phyloP scores from a whole-genome alignment of 441 rosid species.

The Pelargonium exstipulatum region DNA sequence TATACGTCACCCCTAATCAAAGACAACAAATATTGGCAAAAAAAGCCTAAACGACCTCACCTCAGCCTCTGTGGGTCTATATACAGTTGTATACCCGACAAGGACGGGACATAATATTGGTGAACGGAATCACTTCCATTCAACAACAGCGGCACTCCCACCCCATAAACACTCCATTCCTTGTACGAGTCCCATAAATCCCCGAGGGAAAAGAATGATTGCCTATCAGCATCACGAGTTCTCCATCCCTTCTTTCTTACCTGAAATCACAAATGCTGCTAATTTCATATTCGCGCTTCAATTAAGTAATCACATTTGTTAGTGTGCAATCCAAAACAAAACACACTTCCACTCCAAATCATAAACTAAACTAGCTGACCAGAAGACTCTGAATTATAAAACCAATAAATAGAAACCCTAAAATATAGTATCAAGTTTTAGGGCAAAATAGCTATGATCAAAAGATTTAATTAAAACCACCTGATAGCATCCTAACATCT shows the following conservation, averaged over 20 bases:
- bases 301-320: not conserved
- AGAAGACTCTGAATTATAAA: not conserved
- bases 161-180: constrained; percentile 46
- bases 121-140: constrained; percentile 32
- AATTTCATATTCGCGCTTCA: not conserved
- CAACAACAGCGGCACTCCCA: constrained; percentile 37
- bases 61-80: constrained; percentile 29
- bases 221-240: constrained; percentile 21
- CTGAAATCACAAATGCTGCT: constrained; percentile 17
- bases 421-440: not conserved
- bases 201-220: constrained; percentile 24
- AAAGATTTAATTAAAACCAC: too few species aligned
- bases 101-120: constrained; percentile 46
- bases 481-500: too few species aligned
- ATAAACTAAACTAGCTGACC: not conserved
- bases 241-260: constrained; percentile 27
- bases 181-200: constrained; percentile 43
- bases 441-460: not conserved
- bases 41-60: constrained; percentile 23
- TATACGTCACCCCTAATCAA: too few species aligned
- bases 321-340: not conserved
- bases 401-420: not conserved
- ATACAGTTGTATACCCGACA: constrained; percentile 45
- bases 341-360: not conserved
- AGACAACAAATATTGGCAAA: constrained; percentile 7